Percentiles rank a stretch among this genome's conserved stretches.
These are phyloP conservation scores for Lachnellula willkommii DNA, from an alignment of 2,329 filamentous ascomycete species.

Conservation along the genomic window DNA sequence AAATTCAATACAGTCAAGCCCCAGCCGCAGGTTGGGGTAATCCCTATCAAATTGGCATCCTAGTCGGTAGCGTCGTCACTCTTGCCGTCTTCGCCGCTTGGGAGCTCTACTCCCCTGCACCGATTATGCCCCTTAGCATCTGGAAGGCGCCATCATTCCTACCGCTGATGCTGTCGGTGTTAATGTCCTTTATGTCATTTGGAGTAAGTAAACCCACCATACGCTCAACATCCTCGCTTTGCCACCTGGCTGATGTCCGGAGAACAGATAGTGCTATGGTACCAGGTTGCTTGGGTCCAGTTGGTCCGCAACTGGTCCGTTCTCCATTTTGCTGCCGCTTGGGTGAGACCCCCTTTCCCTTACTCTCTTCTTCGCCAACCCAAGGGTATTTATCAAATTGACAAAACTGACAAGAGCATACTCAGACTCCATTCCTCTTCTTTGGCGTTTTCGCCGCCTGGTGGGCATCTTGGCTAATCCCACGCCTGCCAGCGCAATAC, in stretches of 20 bases:
- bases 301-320: conserved; percentile 37
- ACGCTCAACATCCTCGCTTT: conserved; percentile 2
- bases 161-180: conserved; percentile 9
- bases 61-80: conserved; percentile 12
- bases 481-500: conserved; percentile 41
- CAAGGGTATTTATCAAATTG: no score
- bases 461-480: conserved; percentile 40
- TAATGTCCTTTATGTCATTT: conserved; percentile 17
- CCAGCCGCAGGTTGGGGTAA: conserved; percentile 19
- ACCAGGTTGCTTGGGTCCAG: conserved; percentile 42
- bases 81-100: conserved; percentile 15
- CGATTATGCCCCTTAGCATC: conserved; percentile 24
- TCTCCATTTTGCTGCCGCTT: conserved; percentile 36
- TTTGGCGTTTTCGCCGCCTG: conserved; percentile 35
- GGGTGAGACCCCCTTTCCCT: conserved; percentile 17
- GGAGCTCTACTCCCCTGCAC: conserved; percentile 16
- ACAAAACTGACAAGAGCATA: no score
- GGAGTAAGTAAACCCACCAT: no score
- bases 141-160: conserved; percentile 21
- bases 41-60: conserved; percentile 13
- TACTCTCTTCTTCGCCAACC: no score
- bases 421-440: conserved; percentile 35
- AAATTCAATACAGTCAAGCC: conserved; percentile 15
- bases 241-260: conserved; percentile 34
- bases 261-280: conserved; percentile 33